Conservation (phyloP, 805 yeast species). For the Cyberlindnera japonica region DNA sequence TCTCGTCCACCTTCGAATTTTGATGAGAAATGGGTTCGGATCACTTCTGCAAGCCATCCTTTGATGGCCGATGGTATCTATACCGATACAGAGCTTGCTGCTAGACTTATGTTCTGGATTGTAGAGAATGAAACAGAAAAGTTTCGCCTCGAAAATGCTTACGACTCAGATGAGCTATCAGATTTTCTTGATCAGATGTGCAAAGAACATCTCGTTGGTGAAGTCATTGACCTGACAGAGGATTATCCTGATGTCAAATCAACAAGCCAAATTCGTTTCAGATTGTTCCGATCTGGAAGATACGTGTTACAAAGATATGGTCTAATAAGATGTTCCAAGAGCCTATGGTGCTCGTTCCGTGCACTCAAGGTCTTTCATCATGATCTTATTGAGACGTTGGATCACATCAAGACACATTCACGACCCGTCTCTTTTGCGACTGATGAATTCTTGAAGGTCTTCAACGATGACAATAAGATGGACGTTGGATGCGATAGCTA, state of each 20-base stretch:
- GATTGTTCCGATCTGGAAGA: conserved; percentile 28
- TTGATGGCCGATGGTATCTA: conserved; percentile 2
- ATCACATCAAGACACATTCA: neutral
- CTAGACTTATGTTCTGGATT: conserved; percentile 25
- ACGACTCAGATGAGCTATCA: conserved; percentile 12
- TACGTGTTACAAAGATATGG: conserved; percentile 21
- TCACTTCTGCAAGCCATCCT: conserved; percentile 3
- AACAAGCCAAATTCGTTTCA: conserved; percentile 15
- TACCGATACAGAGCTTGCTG: conserved; percentile 9
- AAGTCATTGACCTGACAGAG: conserved; percentile 13
- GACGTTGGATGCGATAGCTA: conserved; percentile 3
- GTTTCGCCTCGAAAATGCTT: conserved; percentile 21
- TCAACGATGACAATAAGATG: conserved; percentile 5
- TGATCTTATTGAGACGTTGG: conserved; percentile 2
- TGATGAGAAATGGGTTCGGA: conserved; percentile 1
- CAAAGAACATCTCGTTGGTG: conserved; percentile 13
- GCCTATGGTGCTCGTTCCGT: conserved; percentile 20
- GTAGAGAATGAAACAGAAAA: conserved; percentile 7
- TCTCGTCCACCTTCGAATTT: neutral
- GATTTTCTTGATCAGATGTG: conserved; percentile 18
- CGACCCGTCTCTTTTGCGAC: neutral
- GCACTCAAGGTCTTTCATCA: conserved; percentile 14
- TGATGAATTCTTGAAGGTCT: conserved; percentile 1
- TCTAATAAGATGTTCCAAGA: conserved; percentile 24
- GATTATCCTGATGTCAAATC: conserved; percentile 9